Evolutionary conservation across 108 stramenopile species (phyloP).

Genomic region (Thalassiosira profunda): DNA sequence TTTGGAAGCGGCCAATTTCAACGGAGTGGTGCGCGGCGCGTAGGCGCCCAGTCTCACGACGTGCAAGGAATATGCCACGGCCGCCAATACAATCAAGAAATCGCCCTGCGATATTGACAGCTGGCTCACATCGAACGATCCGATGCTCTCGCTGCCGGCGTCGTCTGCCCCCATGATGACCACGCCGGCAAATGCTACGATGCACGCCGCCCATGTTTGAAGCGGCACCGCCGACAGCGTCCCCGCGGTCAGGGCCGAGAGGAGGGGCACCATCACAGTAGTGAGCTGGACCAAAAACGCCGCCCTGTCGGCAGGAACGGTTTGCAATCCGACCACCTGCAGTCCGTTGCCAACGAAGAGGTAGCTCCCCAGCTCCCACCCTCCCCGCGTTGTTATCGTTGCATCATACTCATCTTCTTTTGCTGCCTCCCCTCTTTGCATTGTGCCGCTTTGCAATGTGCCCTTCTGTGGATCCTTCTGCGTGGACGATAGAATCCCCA

Average conservation of each 20-base stretch:
- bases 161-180: constrained; percentile 77
- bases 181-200: constrained; percentile 78
- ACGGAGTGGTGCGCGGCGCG: constrained; percentile 63
- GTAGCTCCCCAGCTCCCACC: constrained; percentile 80
- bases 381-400: constrained; percentile 38
- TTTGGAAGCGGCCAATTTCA: constrained; percentile 78
- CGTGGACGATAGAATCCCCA: constrained; percentile 19
- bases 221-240: constrained; percentile 33
- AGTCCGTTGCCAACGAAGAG: constrained; percentile 82
- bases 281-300: constrained; percentile 89
- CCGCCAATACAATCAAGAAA: constrained; percentile 68
- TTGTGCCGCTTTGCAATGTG: background rate
- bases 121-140: background rate
- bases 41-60: constrained; percentile 84
- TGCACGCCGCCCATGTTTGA: constrained; percentile 76
- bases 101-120: constrained; percentile 68
- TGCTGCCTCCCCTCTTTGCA: no score
- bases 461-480: no score
- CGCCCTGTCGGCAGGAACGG: constrained; percentile 78
- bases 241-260: constrained; percentile 42
- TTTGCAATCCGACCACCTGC: constrained; percentile 83
- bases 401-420: constrained; percentile 13
- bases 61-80: constrained; percentile 81
- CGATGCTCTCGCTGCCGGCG: no score
- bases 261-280: constrained; percentile 82